Conservation (phyloP, 2,329 filamentous ascomycete genomes). For the Trichoderma brevicompactum region DNA sequence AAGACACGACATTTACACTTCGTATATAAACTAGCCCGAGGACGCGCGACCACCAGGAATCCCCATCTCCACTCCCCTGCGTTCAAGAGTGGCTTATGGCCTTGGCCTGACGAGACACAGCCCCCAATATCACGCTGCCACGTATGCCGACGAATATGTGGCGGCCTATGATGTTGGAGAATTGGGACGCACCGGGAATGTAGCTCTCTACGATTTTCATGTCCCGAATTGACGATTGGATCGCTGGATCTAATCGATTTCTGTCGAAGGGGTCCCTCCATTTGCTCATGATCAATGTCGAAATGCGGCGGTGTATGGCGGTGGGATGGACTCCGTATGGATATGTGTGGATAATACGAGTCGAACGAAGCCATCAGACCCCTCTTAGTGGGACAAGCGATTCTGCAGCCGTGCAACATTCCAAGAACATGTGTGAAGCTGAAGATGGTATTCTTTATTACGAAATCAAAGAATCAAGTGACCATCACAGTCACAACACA, state of each 20-base stretch:
- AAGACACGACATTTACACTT: conserved; percentile 3
- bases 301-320: conserved; percentile 17
- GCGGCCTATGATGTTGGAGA: conserved; percentile 2
- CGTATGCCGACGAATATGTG: conserved; percentile 20
- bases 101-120: conserved; percentile 19
- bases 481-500: neutral
- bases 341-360: conserved; percentile 7
- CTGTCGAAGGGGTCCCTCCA: neutral
- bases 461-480: neutral
- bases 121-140: conserved; percentile 30
- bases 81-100: conserved; percentile 27
- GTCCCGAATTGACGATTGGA: neutral
- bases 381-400: neutral
- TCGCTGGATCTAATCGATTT: neutral
- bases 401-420: neutral
- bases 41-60: neutral
- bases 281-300: neutral
- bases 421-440: neutral
- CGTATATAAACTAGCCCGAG: neutral
- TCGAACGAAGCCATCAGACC: neutral
- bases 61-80: conserved; percentile 26
- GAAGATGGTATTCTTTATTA: no score
- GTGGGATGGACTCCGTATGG: conserved; percentile 10
- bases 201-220: neutral
- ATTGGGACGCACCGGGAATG: neutral